A percentile compares a stretch with the other conserved stretches of the same genome.
phyloP scores from a whole-genome alignment of 768 basidiomycete species.

The Hydnomerulius pinastri region DNA sequence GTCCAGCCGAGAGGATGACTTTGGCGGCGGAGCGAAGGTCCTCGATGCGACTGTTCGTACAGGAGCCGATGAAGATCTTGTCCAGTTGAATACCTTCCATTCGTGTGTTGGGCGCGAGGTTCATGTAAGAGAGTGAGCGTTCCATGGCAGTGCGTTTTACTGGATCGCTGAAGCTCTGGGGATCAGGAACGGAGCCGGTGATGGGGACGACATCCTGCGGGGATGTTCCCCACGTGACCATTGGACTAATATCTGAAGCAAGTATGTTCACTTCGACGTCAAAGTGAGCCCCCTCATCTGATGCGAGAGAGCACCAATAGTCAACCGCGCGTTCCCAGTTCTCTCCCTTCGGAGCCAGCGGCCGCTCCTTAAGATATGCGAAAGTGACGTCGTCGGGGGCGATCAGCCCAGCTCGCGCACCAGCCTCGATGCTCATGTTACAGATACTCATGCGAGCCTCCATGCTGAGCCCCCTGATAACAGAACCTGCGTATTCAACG shows the following conservation, averaged over 20 bases:
- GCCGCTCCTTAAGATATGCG: slow-evolving; percentile 77
- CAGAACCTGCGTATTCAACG: slow-evolving; percentile 88
- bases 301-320: slow-evolving; percentile 80
- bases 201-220: slow-evolving; percentile 88
- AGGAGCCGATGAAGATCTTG: slow-evolving; percentile 93
- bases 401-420: slow-evolving; percentile 91
- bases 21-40: slow-evolving; percentile 86
- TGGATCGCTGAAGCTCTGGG: slow-evolving; percentile 61
- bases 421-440: slow-evolving; percentile 96
- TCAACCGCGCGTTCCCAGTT: slow-evolving; percentile 82
- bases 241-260: slow-evolving; percentile 85
- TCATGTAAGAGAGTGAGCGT: slow-evolving; percentile 86
- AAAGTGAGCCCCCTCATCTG: slow-evolving; percentile 83
- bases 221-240: slow-evolving; percentile 91
- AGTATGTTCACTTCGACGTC: slow-evolving; percentile 79
- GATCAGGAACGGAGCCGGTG: slow-evolving; percentile 79
- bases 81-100: slow-evolving; percentile 82
- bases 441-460: slow-evolving; percentile 90
- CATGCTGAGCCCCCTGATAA: slow-evolving; percentile 84
- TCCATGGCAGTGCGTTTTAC: slow-evolving; percentile 68
- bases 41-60: slow-evolving; percentile 93
- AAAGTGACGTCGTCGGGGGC: slow-evolving; percentile 90
- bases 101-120: slow-evolving; percentile 70
- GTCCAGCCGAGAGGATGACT: slow-evolving; percentile 73
- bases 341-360: slow-evolving; percentile 80